Evolutionary conservation across 2,329 filamentous ascomycete genomes (phyloP).

Genomic region (Periglandula ipomoeae): DNA sequence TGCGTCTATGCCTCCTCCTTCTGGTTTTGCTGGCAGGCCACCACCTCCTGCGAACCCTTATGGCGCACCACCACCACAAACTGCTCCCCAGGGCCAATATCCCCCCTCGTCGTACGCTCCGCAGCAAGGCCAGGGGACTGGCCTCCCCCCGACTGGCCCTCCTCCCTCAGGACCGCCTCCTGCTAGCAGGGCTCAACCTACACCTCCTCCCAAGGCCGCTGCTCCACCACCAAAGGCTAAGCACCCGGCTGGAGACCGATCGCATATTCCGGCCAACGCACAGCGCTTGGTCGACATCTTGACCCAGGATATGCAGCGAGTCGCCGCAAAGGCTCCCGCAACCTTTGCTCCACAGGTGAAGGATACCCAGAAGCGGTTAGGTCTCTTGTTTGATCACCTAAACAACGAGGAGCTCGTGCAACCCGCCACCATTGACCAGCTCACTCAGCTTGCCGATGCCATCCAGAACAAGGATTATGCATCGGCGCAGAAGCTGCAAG

Average conservation of each 20-base stretch:
- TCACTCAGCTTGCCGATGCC: conserved; percentile 55
- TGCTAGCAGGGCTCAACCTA: conserved; percentile 20
- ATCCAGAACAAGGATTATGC: conserved; percentile 62
- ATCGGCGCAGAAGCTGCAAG: conserved; percentile 57
- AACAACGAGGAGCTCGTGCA: conserved; percentile 91
- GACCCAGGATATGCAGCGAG: conserved; percentile 74
- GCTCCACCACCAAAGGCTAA: conserved; percentile 48
- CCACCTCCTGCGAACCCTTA: conserved; percentile 34
- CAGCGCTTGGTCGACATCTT: conserved; percentile 75
- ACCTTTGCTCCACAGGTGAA: conserved; percentile 82
- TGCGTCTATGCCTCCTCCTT: conserved; percentile 30
- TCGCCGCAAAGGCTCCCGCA: conserved; percentile 77
- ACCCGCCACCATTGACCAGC: conserved; percentile 62
- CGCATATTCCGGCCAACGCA: conserved; percentile 72
- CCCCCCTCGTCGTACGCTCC: conserved; percentile 25
- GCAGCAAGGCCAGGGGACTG: conserved; percentile 33
- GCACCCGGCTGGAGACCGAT: conserved; percentile 77
- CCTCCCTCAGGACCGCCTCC: conserved; percentile 27
- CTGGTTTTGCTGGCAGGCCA: conserved; percentile 31
- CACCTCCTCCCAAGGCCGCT: conserved; percentile 37
- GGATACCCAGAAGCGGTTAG: conserved; percentile 87
- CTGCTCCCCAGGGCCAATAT: conserved; percentile 26
- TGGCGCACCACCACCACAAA: conserved; percentile 37
- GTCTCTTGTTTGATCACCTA: conserved; percentile 90
- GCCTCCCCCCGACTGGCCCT: conserved; percentile 26